Base-by-base conservation (phyloP, 129 eudicot species). In the Chrysanthemum makinoi region DNA sequence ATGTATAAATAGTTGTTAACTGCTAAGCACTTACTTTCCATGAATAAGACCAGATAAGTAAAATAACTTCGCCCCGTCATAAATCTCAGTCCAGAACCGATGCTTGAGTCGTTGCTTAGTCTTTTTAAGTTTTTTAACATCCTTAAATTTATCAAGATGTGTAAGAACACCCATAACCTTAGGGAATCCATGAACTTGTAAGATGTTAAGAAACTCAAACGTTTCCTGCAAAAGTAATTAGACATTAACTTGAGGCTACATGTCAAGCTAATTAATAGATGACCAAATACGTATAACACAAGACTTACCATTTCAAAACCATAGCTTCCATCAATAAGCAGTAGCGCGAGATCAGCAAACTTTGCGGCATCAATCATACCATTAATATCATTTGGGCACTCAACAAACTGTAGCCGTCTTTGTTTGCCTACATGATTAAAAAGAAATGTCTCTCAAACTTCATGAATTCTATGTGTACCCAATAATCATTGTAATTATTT, bases 111-210 rank as follows among this genome's bases (percentile, higher is more conserved):
- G 84, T 77, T 95, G 95, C 73, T 95, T 95, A 62, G 94, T 84
- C 83, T 95, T 95, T 81, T 82, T 90, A 14, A 95, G 97, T 81
- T 90, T 95, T 84, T 90, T 95, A 43, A 79, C 96, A 76, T 95
- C 99, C 86, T 87, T 90, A 77, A 95, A 95, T 79, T 90, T 82
- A 85, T 95, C 99, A 67, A 95, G 90, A 65, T 95, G 96, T 64
- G 99, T 95, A 70, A 95, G 97, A 68, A 95, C 97, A 12, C 99
- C 99, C 97, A 95, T 95, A 61, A 95, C 92, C 79, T 83, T 95
- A 17, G 99, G 99, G 63, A 95, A 90, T 75, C 98, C 97, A 86
- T 94, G 98, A 74, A 82, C 86, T 80, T 94, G 98, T 86, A 94
- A 20, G 33, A 90, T 86, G 85, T 95, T 95, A 39, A 95, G 96